Evolutionary conservation across 139 green algal genomes (phyloP).

Genomic region (Tetradesmus lagerheimii): DNA sequence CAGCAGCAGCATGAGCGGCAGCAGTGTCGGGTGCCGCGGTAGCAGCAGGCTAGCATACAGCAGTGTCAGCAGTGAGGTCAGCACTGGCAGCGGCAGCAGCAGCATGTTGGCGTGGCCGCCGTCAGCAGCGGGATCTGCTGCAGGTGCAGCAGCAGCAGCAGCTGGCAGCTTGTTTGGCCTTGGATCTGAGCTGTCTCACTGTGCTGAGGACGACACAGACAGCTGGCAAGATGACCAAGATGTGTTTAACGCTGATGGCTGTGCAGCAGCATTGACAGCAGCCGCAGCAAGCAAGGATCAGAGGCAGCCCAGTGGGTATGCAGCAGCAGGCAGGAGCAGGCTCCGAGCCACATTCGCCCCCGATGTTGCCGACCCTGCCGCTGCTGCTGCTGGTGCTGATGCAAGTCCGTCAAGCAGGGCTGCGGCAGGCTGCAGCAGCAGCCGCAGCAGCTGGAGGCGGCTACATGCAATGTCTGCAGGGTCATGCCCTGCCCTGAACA

Average conservation of each 20-base stretch:
- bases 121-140: not conserved
- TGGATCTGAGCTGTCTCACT: not conserved
- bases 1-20: not conserved
- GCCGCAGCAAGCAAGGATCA: not conserved
- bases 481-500: not conserved
- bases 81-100: not conserved
- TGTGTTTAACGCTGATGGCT: not conserved
- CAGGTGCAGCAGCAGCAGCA: constrained; percentile 14
- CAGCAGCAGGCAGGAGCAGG: constrained; percentile 2
- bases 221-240: not conserved
- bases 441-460: constrained; percentile 8
- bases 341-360: not conserved
- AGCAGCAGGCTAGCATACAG: not conserved
- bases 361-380: not conserved
- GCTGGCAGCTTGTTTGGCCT: not conserved
- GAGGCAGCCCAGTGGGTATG: not conserved
- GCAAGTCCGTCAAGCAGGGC: not conserved
- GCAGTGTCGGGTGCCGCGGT: too few relatives aligned
- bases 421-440: not conserved
- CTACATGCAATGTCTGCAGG: not conserved
- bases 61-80: not conserved
- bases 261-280: not conserved
- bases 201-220: not conserved
- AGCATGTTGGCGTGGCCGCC: not conserved
- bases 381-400: not conserved